Evolutionary conservation across 106 monocot species (phyloP), one percentile per base, ranked within the genome.

Genomic region (Dendrobium chrysotoxum): DNA sequence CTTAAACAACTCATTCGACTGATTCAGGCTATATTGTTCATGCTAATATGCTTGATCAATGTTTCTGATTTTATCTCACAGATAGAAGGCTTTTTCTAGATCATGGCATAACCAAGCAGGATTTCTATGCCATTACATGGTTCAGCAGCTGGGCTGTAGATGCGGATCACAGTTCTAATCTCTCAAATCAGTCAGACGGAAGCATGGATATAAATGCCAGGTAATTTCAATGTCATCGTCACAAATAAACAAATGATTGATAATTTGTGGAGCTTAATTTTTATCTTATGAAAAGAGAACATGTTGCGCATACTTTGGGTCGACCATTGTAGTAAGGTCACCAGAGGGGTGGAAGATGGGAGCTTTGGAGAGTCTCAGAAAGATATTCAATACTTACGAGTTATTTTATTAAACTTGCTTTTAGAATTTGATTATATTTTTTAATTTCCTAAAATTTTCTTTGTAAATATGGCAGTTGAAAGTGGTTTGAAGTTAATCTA

Each of bases 111-210:
- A 86, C 82, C 44, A 87, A 83, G 76, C 89, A 91, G 55, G 91
- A 90, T 35, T 99, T 99, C 80, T 86, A 99, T 87, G 88, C 95
- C 66, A 91, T 93, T 66, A 93, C 98, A 80, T 99, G 98, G 95
- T 90, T 99, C 77, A 99, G 91, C 84, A 99, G 98, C 85, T 99
- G 98, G 98, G 98, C 98, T 78, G 92, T 99, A 21, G 98, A 99
- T 84, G 98, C 86, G 38, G 88, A 87, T 83, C 89, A 92, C 57
- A 85, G 85, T 42, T 85, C 82, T 67, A 64, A 80, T 55, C 46
- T 80, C 75, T 75, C 80, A 12, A n/a, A 47, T 55, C 53, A 45
- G 76, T 15, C 78, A 25, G 44, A 87, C 72, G 13, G 47, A 46
- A 47, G 76, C 47, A 76, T 76, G 11, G 26, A 25, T 23, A 20